These are phyloP conservation scores for Exidia glandulosa DNA, from an alignment of 768 basidiomycete species.

Conservation along the genomic window DNA sequence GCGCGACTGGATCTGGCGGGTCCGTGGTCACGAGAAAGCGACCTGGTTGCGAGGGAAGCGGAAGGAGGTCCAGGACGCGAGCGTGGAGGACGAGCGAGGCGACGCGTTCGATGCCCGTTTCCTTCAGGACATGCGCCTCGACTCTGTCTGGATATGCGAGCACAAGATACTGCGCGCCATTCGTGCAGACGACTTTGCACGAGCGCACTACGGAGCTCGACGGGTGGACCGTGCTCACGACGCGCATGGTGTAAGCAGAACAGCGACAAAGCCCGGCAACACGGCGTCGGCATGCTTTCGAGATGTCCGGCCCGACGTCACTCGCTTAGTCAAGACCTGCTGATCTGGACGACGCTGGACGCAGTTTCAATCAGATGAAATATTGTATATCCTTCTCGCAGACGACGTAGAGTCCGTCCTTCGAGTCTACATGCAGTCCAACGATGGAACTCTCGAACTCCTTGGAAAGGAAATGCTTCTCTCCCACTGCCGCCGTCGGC, in stretches of 20 bases:
- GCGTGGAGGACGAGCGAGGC: slow-evolving; percentile 9
- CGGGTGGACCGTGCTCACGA: slow-evolving; percentile 67
- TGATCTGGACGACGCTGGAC: too few relatives aligned
- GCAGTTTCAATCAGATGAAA: too few relatives aligned
- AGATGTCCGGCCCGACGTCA: too few relatives aligned
- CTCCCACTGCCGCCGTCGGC: too few relatives aligned
- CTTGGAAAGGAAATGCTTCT: neutral
- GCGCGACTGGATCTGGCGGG: slow-evolving; percentile 49
- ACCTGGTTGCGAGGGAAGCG: slow-evolving; percentile 9
- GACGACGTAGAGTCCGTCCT: too few relatives aligned
- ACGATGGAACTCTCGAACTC: neutral
- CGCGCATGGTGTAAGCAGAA: slow-evolving; percentile 25
- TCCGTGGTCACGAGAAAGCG: slow-evolving; percentile 60
- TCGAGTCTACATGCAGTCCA: neutral
- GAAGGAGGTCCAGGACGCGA: neutral
- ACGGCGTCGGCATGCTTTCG: too few relatives aligned
- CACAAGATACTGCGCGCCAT: slow-evolving; percentile 49
- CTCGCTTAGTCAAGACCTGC: too few relatives aligned
- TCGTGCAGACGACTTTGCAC: slow-evolving; percentile 51
- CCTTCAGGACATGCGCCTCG: slow-evolving; percentile 47
- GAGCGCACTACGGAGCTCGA: slow-evolving; percentile 64
- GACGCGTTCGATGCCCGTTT: slow-evolving; percentile 47
- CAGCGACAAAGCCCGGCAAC: too few relatives aligned
- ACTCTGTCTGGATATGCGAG: slow-evolving; percentile 56
- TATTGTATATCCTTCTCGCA: too few relatives aligned